These are phyloP conservation scores for Hypoxylon sp. DNA, from an alignment of 2,329 filamentous ascomycete genomes.

Conservation along the genomic window DNA sequence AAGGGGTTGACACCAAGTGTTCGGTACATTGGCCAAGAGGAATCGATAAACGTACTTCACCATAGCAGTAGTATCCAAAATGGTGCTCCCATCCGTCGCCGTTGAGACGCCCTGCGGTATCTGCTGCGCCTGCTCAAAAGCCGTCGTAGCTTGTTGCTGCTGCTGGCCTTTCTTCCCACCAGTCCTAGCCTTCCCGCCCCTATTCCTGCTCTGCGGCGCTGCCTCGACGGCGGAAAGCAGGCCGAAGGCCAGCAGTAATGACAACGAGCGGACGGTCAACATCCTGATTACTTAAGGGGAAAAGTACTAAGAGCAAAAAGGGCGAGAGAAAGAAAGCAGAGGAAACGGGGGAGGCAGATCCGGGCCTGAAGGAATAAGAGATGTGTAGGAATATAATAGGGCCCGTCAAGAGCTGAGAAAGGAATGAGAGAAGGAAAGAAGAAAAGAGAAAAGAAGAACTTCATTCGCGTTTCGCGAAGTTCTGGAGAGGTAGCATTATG, in stretches of 20 bases:
- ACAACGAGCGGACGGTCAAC: constrained; percentile 51
- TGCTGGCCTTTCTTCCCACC: constrained; percentile 19
- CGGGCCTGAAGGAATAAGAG: constrained; percentile 30
- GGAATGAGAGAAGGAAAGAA: constrained; percentile 16
- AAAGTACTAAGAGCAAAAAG: constrained; percentile 22
- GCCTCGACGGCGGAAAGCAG: constrained; percentile 46
- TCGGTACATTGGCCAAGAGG: not conserved
- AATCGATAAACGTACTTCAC: constrained; percentile 63
- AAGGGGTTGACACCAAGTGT: not conserved
- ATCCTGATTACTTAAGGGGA: constrained; percentile 37
- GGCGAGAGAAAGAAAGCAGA: constrained; percentile 9
- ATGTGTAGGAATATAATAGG: constrained; percentile 28
- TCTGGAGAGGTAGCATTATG: constrained; percentile 10
- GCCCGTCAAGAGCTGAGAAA: constrained; percentile 46
- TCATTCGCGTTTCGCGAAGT: constrained; percentile 20
- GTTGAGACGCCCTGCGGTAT: constrained; percentile 57
- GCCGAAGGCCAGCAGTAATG: constrained; percentile 42
- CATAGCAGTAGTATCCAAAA: constrained; percentile 68
- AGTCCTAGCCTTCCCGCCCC: constrained; percentile 32
- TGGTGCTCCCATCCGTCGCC: constrained; percentile 69
- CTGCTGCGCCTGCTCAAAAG: constrained; percentile 49
- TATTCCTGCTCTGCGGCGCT: constrained; percentile 43
- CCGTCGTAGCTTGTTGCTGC: constrained; percentile 46
- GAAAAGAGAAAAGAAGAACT: constrained; percentile 24
- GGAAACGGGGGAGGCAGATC: constrained; percentile 22